Percentiles rank a stretch among this genome's conserved stretches.
Conservation (phyloP, 768 basidiomycete species). For the Boletales sp. region DNA sequence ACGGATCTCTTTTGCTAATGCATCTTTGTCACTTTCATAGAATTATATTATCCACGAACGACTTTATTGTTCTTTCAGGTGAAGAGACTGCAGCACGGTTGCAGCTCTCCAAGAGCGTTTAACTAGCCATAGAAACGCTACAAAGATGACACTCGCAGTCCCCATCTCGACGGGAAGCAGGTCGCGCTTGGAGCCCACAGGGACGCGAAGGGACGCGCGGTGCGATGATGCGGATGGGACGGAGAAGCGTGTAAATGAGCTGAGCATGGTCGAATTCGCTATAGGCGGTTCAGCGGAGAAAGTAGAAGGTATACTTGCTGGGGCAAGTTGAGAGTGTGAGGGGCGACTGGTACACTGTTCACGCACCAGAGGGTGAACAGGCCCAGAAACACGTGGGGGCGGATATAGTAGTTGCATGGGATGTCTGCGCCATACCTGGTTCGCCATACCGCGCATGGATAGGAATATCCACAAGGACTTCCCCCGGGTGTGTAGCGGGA, state of each 20-base stretch:
- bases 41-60: slow-evolving; percentile 3
- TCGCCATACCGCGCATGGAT: slow-evolving; percentile 43
- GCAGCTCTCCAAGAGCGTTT: slow-evolving; percentile 25
- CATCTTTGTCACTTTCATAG: slow-evolving; percentile 11
- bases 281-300: slow-evolving; percentile 19
- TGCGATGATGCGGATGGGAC: slow-evolving; percentile 6
- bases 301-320: slow-evolving; percentile 2
- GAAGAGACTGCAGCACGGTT: slow-evolving; percentile 13
- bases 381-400: slow-evolving; percentile 33
- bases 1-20: slow-evolving; percentile 27
- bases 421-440: slow-evolving; percentile 14
- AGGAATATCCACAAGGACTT: slow-evolving; percentile 33
- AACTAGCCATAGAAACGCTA: slow-evolving; percentile 34
- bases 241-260: slow-evolving; percentile 15
- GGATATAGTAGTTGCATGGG: slow-evolving; percentile 20
- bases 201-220: slow-evolving; percentile 21
- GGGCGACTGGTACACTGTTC: neutral
- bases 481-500: slow-evolving; percentile 2
- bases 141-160: slow-evolving; percentile 30
- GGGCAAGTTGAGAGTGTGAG: neutral
- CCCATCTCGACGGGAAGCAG: slow-evolving; percentile 33
- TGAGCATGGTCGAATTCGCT: slow-evolving; percentile 21
- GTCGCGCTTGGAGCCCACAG: slow-evolving; percentile 33
- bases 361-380: slow-evolving; percentile 26
- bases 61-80: slow-evolving; percentile 24